Conservation (phyloP, 257 asterid genomes). For the Lavandula angustifolia region DNA sequence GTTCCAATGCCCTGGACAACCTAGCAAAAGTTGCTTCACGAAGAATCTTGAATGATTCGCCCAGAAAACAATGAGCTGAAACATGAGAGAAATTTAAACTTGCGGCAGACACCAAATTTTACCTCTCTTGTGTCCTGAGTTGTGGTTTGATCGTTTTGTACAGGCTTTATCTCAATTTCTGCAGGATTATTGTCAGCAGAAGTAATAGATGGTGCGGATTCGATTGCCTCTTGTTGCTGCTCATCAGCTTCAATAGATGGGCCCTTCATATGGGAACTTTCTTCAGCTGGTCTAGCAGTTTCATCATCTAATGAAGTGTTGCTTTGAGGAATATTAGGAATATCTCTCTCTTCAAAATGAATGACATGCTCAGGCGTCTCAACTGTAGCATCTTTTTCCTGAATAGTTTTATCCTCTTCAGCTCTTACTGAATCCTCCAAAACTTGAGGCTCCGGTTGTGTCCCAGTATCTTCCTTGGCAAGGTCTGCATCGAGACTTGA, state of each 20-base stretch:
- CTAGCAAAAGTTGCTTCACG: slow-evolving; percentile 51
- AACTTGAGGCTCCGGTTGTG: slow-evolving; percentile 39
- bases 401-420: slow-evolving; percentile 46
- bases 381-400: slow-evolving; percentile 41
- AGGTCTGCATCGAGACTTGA: slow-evolving; percentile 41
- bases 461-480: slow-evolving; percentile 43
- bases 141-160: slow-evolving; percentile 38
- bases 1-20: slow-evolving; percentile 44
- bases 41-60: slow-evolving; percentile 36
- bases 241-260: slow-evolving; percentile 43
- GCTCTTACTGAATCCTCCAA: slow-evolving; percentile 42
- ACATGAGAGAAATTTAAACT: slow-evolving; percentile 20
- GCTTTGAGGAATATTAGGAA: slow-evolving; percentile 41
- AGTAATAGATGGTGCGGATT: slow-evolving; percentile 35
- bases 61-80: slow-evolving; percentile 29
- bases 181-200: slow-evolving; percentile 39
- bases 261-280: slow-evolving; percentile 41
- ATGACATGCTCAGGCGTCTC: slow-evolving; percentile 36
- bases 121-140: slow-evolving; percentile 54
- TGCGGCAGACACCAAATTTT: slow-evolving; percentile 28
- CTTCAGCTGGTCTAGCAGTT: slow-evolving; percentile 50
- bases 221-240: slow-evolving; percentile 48
- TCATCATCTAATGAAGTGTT: slow-evolving; percentile 45
- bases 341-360: slow-evolving; percentile 39
- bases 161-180: slow-evolving; percentile 43